Percentiles rank a stretch among this genome's conserved stretches.
Evolutionary conservation across 176 grass and related monocot species (phyloP).

Genomic region (Triticum monococcum): DNA sequence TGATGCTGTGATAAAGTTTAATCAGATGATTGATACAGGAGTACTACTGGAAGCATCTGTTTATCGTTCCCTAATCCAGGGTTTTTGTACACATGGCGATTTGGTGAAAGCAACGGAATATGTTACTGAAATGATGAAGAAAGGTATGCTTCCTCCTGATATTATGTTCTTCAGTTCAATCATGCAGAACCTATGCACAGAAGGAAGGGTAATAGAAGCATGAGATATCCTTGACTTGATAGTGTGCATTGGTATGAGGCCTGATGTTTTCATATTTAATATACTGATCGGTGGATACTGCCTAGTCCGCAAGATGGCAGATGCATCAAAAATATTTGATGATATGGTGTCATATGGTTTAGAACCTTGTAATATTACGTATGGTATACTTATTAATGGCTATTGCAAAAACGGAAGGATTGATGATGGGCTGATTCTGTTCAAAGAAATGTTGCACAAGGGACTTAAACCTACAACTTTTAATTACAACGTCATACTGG

Average conservation of each 20-base stretch:
- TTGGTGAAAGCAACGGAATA: neutral
- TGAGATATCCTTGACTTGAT: neutral
- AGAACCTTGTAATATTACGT: neutral
- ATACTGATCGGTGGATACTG: neutral
- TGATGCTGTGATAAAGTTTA: too few species aligned
- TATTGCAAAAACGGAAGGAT: neutral
- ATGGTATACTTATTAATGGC: neutral
- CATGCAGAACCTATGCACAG: neutral
- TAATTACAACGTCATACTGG: neutral
- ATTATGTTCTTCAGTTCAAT: neutral
- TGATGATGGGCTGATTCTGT: neutral
- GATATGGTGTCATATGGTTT: neutral
- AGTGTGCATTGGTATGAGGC: neutral
- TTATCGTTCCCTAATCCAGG: neutral
- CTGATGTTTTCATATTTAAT: neutral
- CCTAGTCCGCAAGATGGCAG: neutral
- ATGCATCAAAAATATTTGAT: neutral
- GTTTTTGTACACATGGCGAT: neutral
- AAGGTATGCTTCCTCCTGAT: neutral
- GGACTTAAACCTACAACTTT: neutral
- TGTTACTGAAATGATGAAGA: neutral
- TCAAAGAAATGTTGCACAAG: neutral
- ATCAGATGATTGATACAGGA: too few species aligned
- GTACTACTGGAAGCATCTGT: neutral
- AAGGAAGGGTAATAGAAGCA: conserved; percentile 1